Percentiles rank a stretch among this genome's conserved stretches.
phyloP scores from a whole-genome alignment of 2,329 filamentous ascomycete species.

The Fusarium odoratissimum region DNA sequence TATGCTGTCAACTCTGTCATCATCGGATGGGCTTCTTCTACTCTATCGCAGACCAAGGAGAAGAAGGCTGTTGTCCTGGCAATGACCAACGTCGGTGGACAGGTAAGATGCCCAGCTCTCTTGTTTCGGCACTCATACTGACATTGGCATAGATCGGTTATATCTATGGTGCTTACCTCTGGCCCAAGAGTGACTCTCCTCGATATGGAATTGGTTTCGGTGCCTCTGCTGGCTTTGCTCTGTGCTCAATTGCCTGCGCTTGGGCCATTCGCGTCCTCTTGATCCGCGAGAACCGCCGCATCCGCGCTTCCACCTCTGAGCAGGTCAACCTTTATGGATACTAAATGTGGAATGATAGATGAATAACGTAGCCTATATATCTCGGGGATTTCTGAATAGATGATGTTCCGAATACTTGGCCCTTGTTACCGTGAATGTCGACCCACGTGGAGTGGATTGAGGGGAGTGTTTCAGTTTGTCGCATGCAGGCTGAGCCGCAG shows the following conservation, averaged over 20 bases:
- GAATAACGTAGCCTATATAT: background rate
- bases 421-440: background rate
- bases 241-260: conserved; percentile 52
- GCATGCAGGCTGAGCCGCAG: background rate
- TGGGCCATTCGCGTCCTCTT: conserved; percentile 57
- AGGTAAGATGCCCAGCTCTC: conserved; percentile 5
- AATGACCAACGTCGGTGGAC: conserved; percentile 61
- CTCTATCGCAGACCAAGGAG: conserved; percentile 60
- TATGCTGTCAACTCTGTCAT: conserved; percentile 61
- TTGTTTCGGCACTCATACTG: background rate
- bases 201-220: conserved; percentile 59
- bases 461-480: background rate
- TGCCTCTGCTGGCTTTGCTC: conserved; percentile 57
- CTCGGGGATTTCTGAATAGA: background rate
- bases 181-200: conserved; percentile 58
- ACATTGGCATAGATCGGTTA: conserved; percentile 51
- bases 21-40: conserved; percentile 58
- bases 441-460: background rate
- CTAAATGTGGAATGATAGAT: conserved; percentile 19
- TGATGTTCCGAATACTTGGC: too few species aligned
- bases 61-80: conserved; percentile 61
- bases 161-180: conserved; percentile 63
- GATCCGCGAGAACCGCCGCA: conserved; percentile 55
- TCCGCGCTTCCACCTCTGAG: conserved; percentile 49
- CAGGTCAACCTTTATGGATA: conserved; percentile 54